Evolutionary conservation across 192 early-diverging fungal genomes (phyloP), one percentile per base, ranked within the genome.

Genomic region (Oehlia diaphana): DNA sequence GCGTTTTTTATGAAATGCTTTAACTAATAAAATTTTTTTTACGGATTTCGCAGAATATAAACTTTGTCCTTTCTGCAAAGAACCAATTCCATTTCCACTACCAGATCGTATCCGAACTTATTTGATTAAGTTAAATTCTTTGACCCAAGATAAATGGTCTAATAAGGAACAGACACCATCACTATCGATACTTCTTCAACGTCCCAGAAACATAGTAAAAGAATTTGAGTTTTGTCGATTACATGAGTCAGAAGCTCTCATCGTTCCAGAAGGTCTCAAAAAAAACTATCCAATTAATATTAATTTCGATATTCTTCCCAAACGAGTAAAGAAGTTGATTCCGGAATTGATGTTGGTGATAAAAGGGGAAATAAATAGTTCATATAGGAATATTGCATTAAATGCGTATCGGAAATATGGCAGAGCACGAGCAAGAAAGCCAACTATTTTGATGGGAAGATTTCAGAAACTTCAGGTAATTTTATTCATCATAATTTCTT

Each of bases 221-320:
- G 75, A 72, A n/a, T 85, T 81, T 69, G 84, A 82, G 49, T 90
- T 90, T 53, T 90, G 89, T 78, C 81, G 80, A 3, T 37, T 88
- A 21, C 89, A 90, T 76, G 39, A 79, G 9, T 77, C 70, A 6
- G 87, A 88, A 53, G 58, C 78, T 10, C 66, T 58, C 1, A 78
- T 86, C 16, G 83, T 86, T 2, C 89, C 89, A 9, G 35, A 73
- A n/a, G 89, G 87, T 9, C 12, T 72, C 3, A 14, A 79, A 42
- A 78, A 79, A 19, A 78, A 81, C 0, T 90, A 86, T 31, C 88
- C 86, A 2, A 5, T 76, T 0, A 12, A 68, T 33, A 87, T 90
- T 28, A 42, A 84, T 42, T 90, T 87, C 65, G 62, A 77, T 7
- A 21, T 42, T 16, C n/a, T 90, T 1, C 66, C 65, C 12, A 62